These are phyloP conservation scores for Rhodamnia argentea DNA, from an alignment of 345 rosid species.

Conservation along the genomic window DNA sequence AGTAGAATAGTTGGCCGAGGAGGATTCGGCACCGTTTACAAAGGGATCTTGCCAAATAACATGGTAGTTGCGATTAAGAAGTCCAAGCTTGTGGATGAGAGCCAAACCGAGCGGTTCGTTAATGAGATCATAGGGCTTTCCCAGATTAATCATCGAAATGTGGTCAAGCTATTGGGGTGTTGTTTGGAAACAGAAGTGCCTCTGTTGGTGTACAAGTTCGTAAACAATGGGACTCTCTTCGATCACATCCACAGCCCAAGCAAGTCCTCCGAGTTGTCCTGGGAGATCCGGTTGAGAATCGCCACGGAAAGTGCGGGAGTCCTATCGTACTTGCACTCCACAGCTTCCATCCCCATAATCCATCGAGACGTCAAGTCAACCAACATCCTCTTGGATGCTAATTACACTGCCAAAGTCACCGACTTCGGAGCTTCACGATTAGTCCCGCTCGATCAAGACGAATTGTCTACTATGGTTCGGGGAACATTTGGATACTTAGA, in stretches of 20 bases:
- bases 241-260: conserved; percentile 18
- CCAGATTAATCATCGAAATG: conserved; percentile 32
- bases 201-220: conserved; percentile 24
- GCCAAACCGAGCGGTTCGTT: conserved; percentile 29
- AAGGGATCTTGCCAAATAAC: conserved; percentile 21
- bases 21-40: conserved; percentile 30
- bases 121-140: conserved; percentile 30
- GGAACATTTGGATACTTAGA: conserved; percentile 41
- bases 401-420: conserved; percentile 24
- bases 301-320: conserved; percentile 25
- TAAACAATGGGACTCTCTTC: conserved; percentile 28
- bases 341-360: conserved; percentile 19
- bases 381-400: conserved; percentile 33
- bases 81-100: conserved; percentile 17
- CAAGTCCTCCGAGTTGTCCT: conserved; percentile 8
- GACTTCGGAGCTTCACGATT: conserved; percentile 44
- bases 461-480: conserved; percentile 32
- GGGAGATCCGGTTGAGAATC: conserved; percentile 25
- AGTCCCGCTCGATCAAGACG: conserved; percentile 27
- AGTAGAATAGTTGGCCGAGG: conserved; percentile 26
- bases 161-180: conserved; percentile 35
- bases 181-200: conserved; percentile 37
- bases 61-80: conserved; percentile 28
- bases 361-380: conserved; percentile 31
- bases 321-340: conserved; percentile 23